phyloP scores from a whole-genome alignment of 805 yeast species.

The Monosporozyma siamensis region DNA sequence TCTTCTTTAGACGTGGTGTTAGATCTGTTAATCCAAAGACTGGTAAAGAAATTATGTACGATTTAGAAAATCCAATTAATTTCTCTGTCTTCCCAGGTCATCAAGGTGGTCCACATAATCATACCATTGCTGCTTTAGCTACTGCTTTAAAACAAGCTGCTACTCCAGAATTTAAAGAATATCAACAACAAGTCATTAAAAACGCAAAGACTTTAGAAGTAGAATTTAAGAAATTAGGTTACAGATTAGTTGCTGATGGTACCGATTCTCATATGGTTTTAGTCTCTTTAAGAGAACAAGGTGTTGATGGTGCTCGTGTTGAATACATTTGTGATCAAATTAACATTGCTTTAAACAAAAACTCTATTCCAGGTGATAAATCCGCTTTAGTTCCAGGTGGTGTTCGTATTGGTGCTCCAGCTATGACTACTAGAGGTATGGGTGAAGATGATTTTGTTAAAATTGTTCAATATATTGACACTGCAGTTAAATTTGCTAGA shows the following conservation, averaged over 20 bases:
- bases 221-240: conserved; percentile 63
- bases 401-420: conserved; percentile 95
- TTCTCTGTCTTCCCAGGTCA: conserved; percentile 99
- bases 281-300: conserved; percentile 78
- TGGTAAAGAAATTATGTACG: conserved; percentile 85
- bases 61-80: conserved; percentile 89
- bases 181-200: conserved; percentile 79
- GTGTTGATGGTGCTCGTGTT: conserved; percentile 93
- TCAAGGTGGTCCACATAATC: conserved; percentile 99
- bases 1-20: conserved; percentile 94
- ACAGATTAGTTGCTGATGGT: conserved; percentile 83
- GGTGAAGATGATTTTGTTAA: conserved; percentile 76
- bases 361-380: conserved; percentile 96
- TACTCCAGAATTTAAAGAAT: conserved; percentile 81
- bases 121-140: conserved; percentile 94
- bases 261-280: conserved; percentile 96
- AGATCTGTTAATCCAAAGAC: conserved; percentile 79
- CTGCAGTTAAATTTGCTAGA: conserved; percentile 67
- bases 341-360: conserved; percentile 93
- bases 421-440: conserved; percentile 96
- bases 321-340: conserved; percentile 91
- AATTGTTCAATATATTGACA: conserved; percentile 73
- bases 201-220: conserved; percentile 79
- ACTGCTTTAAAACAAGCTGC: conserved; percentile 93
- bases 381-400: conserved; percentile 97